Percentiles rank a stretch among this genome's conserved stretches.
Conservation (phyloP, 129 eudicot species). For the Pittosporum tobira region DNA sequence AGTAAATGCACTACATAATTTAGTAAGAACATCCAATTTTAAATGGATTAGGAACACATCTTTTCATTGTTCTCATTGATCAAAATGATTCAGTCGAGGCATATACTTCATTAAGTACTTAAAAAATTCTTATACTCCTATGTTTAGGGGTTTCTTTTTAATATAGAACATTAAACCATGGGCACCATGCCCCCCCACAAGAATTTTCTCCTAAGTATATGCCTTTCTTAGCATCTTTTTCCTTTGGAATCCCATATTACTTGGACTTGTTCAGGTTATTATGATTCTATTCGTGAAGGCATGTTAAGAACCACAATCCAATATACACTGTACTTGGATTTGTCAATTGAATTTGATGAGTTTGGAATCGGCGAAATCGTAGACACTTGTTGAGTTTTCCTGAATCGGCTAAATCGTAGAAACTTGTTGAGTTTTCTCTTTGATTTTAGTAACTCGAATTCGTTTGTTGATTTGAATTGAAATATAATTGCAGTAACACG, state of each 20-base stretch:
- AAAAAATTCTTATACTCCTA: not conserved
- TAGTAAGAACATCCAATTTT: slow-evolving; percentile 19
- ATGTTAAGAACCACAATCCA: slow-evolving; percentile 17
- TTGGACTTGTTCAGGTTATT: slow-evolving; percentile 7
- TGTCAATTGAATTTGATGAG: too few relatives aligned
- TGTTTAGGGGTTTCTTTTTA: not conserved
- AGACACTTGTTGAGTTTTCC: too few relatives aligned
- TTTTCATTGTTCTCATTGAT: slow-evolving; percentile 2
- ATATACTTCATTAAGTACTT: slow-evolving; percentile 16
- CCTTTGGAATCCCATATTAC: slow-evolving; percentile 4
- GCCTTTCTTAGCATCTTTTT: slow-evolving; percentile 13
- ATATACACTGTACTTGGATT: not conserved
- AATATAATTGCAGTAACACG: too few relatives aligned
- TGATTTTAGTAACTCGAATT: too few relatives aligned
- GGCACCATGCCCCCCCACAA: not conserved
- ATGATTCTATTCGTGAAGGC: slow-evolving; percentile 13
- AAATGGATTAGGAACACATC: slow-evolving; percentile 28
- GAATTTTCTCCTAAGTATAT: slow-evolving; percentile 11
- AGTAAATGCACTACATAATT: slow-evolving; percentile 5
- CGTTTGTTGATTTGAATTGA: too few relatives aligned
- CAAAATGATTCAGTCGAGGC: slow-evolving; percentile 30
- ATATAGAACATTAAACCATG: not conserved
- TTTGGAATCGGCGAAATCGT: too few relatives aligned
- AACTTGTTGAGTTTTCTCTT: too few relatives aligned
- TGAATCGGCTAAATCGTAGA: too few relatives aligned